These are phyloP conservation scores for Fusarium caatingaense DNA, from an alignment of 2,329 filamentous ascomycete species.

Conservation along the genomic window DNA sequence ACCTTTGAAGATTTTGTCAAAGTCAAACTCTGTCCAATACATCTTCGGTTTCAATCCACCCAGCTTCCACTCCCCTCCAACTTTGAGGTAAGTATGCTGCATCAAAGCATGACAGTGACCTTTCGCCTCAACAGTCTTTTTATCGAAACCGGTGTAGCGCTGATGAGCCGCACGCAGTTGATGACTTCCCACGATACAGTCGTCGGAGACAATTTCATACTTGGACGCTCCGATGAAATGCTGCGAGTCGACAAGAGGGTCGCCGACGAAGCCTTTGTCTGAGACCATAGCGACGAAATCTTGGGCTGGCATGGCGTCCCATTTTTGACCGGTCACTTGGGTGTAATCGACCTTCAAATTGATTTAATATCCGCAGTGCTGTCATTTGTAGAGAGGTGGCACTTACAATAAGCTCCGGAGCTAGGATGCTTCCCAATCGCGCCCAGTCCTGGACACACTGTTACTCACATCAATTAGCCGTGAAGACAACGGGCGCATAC, in stretches of 20 bases:
- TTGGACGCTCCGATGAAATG: constrained; percentile 16
- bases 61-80: constrained; percentile 12
- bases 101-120: constrained; percentile 4
- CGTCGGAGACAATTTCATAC: not conserved
- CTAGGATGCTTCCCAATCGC: not conserved
- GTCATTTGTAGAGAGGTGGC: not conserved
- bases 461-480: rapidly evolving
- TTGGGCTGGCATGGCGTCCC: constrained; percentile 5
- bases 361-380: rapidly evolving
- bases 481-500: not conserved
- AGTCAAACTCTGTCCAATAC: constrained; percentile 8
- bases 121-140: constrained; percentile 1
- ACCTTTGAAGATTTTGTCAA: constrained; percentile 6
- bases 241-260: constrained; percentile 2
- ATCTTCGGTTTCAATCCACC: not conserved
- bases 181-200: not conserved
- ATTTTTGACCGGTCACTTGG: not conserved
- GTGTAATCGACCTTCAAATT: not conserved
- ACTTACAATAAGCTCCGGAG: not conserved
- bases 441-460: not conserved
- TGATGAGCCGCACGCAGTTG: constrained; percentile 17
- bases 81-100: constrained; percentile 2
- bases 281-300: constrained; percentile 16
- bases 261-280: not conserved
- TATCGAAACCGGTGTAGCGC: not conserved